Percentiles rank a stretch among this genome's conserved stretches.
Conservation (phyloP, 2,329 filamentous ascomycete genomes). For the Aureobasidium sp. region DNA sequence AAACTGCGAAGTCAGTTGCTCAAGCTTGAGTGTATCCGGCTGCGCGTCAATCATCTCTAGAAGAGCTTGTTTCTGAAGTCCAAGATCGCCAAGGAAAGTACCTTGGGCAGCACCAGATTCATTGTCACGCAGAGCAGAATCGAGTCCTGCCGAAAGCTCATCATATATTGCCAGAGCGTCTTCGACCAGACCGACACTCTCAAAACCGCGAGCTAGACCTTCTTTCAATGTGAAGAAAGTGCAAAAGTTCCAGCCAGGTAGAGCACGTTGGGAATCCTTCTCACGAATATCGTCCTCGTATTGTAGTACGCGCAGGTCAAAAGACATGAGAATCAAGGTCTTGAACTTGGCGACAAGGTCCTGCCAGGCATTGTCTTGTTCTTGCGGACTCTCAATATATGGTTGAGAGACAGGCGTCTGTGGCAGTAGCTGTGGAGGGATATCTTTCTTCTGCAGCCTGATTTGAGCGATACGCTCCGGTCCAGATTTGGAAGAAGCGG, state of each 20-base stretch:
- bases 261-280: slow-evolving; percentile 73
- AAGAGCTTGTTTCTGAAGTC: slow-evolving; percentile 8
- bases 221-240: slow-evolving; percentile 99
- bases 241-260: slow-evolving; percentile 98
- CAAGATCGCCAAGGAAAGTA: slow-evolving; percentile 14
- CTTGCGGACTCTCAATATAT: slow-evolving; percentile 65
- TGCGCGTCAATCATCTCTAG: neutral
- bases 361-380: slow-evolving; percentile 72
- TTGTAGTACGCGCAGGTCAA: slow-evolving; percentile 81
- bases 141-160: slow-evolving; percentile 80
- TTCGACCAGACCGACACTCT: slow-evolving; percentile 91
- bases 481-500: slow-evolving; percentile 62
- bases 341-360: slow-evolving; percentile 85
- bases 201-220: slow-evolving; percentile 84
- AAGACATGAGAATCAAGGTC: slow-evolving; percentile 75
- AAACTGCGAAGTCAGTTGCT: neutral
- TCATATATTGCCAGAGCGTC: slow-evolving; percentile 94
- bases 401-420: slow-evolving; percentile 33
- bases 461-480: slow-evolving; percentile 79
- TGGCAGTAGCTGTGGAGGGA: slow-evolving; percentile 39
- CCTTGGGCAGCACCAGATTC: slow-evolving; percentile 37
- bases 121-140: slow-evolving; percentile 72
- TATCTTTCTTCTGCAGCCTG: slow-evolving; percentile 51
- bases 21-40: neutral
- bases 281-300: slow-evolving; percentile 98